A percentile compares a stretch with the other conserved stretches of the same genome.
phyloP scores from a whole-genome alignment of 257 asterid genomes.

The Hygrophila difformis region DNA sequence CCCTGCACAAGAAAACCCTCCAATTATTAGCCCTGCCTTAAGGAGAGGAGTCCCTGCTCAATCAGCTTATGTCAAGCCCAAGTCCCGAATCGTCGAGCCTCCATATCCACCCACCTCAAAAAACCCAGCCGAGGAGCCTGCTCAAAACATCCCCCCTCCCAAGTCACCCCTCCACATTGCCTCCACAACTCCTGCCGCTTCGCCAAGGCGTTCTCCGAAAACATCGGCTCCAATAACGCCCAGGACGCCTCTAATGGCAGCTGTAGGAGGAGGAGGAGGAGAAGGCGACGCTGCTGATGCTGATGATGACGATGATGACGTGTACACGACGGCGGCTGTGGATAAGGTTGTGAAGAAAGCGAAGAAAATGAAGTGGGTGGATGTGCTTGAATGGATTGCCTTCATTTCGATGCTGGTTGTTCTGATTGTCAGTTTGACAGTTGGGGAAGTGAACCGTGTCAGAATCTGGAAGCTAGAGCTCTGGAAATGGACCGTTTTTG shows the following conservation, averaged over 20 bases:
- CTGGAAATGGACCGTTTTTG: constrained; percentile 63
- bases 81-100: constrained; percentile 63
- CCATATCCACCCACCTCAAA: constrained; percentile 19
- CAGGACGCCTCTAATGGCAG: constrained; percentile 48
- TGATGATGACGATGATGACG: constrained; percentile 34
- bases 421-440: constrained; percentile 30
- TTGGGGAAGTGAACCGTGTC: constrained; percentile 15
- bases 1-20: no score
- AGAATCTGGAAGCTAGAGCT: constrained; percentile 26
- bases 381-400: constrained; percentile 32
- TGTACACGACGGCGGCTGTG: constrained; percentile 25
- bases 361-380: constrained; percentile 29
- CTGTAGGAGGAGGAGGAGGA: constrained; percentile 22
- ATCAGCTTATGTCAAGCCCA: constrained; percentile 39
- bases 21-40: no score
- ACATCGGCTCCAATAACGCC: constrained; percentile 50
- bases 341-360: constrained; percentile 19
- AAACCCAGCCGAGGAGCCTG: constrained; percentile 20
- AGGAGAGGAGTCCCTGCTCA: constrained; percentile 19
- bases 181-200: constrained; percentile 19
- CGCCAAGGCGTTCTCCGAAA: constrained; percentile 17
- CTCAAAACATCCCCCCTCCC: constrained; percentile 11
- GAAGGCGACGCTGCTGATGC: constrained; percentile 17
- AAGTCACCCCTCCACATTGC: constrained; percentile 15
- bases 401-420: constrained; percentile 27